Base-by-base conservation (phyloP, 1,139 yeast genomes). In the Dujonia santamariae region DNA sequence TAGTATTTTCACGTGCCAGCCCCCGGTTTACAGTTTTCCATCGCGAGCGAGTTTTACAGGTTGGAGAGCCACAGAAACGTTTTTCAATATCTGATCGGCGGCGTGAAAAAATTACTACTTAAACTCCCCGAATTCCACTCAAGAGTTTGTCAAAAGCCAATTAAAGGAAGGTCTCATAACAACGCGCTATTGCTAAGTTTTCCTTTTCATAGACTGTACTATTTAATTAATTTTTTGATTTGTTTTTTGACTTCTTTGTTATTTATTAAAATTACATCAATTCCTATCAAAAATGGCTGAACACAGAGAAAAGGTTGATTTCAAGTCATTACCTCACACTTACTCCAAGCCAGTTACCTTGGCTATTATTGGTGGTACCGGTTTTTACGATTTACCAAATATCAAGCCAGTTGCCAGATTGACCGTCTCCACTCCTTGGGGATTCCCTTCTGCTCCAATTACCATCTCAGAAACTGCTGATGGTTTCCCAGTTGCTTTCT, bases 361-460 rank as follows among this genome's bases (percentile, higher is more conserved):
- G 32, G 97, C 95, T 30, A 78, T 92, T 45, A 92, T 92, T 56
- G 98, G 98, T 26, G 98, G 98, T 29, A 92, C 98, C 3, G 99
- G 99, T n/a, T 74, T 92, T 30, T 92, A 92, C 67, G 85, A 86
- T 39, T 72, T 92, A 41, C 87, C 85, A 29, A 79, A 86, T 38
- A 69, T 90, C 43, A 75, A 81, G 31, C 95, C 96, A 3, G 94
- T 88, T 35, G 97, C 97, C 18, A 71, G 84, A 47, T 64, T 88
- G 34, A 77, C 85, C 6, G 61, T 87, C 36, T 74, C 82, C 14
- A 92, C 98, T 7, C 99, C 99, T 17, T 92, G 98, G 97, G 99
- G 98, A 6, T 75, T 73, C 48, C 96, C 99, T 16, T 88, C 97
- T 4, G 84, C 95, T 11, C 90, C 97, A 35, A 85, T 92, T 53